These are phyloP conservation scores for Cutaneotrichosporon mucoides DNA, from an alignment of 1,284 basidiomycete species.

Conservation along the genomic window DNA sequence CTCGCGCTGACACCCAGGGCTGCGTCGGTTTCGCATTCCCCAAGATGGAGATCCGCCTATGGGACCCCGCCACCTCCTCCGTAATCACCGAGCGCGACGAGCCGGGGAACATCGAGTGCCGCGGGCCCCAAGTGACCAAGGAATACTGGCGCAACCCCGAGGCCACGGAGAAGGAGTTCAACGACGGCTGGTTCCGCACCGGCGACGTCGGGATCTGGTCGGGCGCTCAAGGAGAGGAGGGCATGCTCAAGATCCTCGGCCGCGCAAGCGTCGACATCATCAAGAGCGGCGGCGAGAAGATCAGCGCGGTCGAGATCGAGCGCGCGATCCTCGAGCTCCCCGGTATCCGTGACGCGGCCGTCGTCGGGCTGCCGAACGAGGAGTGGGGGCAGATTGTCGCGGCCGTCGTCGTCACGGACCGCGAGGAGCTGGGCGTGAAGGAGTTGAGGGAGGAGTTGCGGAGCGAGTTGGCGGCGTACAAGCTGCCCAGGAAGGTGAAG, in stretches of 20 bases:
- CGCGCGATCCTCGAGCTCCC: conserved; percentile 37
- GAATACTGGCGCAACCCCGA: conserved; percentile 43
- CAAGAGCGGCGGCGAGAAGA: conserved; percentile 45
- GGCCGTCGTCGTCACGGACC: conserved; percentile 26
- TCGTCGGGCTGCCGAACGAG: conserved; percentile 40
- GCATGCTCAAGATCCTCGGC: conserved; percentile 34
- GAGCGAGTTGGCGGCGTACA: conserved; percentile 36
- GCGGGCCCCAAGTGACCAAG: conserved; percentile 37
- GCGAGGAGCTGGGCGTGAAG: conserved; percentile 17
- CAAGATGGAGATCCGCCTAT: conserved; percentile 37
- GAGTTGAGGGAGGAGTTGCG: conserved; percentile 27
- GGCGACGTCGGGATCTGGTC: conserved; percentile 43
- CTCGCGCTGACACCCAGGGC: conserved; percentile 17
- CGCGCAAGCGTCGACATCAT: conserved; percentile 38
- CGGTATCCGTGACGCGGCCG: conserved; percentile 41
- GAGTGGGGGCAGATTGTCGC: conserved; percentile 45
- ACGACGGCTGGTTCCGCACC: conserved; percentile 46
- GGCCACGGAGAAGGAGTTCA: conserved; percentile 35
- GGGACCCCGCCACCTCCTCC: conserved; percentile 23
- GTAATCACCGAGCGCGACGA: conserved; percentile 21
- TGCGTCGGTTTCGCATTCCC: conserved; percentile 41
- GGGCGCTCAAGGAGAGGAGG: conserved; percentile 21
- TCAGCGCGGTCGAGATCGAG: conserved; percentile 46
- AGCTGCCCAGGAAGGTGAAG: conserved; percentile 39
- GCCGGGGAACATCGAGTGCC: conserved; percentile 40